These are phyloP conservation scores for Paecilomyces dactylethromorphus DNA, from an alignment of 2,329 filamentous ascomycete species.

Conservation along the genomic window DNA sequence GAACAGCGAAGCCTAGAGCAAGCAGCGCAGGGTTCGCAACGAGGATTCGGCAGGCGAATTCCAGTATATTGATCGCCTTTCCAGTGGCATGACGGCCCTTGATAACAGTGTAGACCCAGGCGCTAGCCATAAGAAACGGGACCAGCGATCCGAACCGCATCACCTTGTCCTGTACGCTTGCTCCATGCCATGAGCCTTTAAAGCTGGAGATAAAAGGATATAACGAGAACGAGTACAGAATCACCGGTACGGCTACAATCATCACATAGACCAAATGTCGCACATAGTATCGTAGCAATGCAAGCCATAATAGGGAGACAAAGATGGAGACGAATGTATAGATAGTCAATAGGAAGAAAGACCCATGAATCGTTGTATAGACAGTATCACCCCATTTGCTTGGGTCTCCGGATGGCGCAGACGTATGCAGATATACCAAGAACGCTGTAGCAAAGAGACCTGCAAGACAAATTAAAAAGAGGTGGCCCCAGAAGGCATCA, in stretches of 20 bases:
- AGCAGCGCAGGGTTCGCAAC: conserved; percentile 78
- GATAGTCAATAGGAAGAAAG: conserved; percentile 80
- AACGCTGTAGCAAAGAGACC: conserved; percentile 83
- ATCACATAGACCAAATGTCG: conserved; percentile 75
- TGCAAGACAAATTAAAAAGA: conserved; percentile 79
- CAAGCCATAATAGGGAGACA: conserved; percentile 85
- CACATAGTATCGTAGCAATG: conserved; percentile 79
- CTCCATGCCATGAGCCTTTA: conserved; percentile 67
- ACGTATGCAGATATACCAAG: conserved; percentile 83
- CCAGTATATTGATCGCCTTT: conserved; percentile 79
- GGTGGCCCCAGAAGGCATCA: conserved; percentile 84
- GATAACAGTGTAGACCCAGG: conserved; percentile 80
- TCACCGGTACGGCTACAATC: conserved; percentile 74
- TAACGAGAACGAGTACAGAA: conserved; percentile 81
- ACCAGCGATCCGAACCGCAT: conserved; percentile 84
- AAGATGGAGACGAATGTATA: conserved; percentile 87
- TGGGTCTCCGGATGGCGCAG: conserved; percentile 59
- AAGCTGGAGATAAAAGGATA: conserved; percentile 90
- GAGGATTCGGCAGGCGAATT: conserved; percentile 85
- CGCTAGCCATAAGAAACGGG: conserved; percentile 63
- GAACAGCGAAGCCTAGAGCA: conserved; percentile 70
- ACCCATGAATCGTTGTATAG: conserved; percentile 79
- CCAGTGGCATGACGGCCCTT: conserved; percentile 73
- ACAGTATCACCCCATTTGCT: conserved; percentile 80
- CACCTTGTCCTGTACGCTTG: conserved; percentile 72